Evolutionary conservation across 352 stramenopile species (phyloP), one percentile per base, ranked within the genome.

Genomic region (Pythium chondricola): DNA sequence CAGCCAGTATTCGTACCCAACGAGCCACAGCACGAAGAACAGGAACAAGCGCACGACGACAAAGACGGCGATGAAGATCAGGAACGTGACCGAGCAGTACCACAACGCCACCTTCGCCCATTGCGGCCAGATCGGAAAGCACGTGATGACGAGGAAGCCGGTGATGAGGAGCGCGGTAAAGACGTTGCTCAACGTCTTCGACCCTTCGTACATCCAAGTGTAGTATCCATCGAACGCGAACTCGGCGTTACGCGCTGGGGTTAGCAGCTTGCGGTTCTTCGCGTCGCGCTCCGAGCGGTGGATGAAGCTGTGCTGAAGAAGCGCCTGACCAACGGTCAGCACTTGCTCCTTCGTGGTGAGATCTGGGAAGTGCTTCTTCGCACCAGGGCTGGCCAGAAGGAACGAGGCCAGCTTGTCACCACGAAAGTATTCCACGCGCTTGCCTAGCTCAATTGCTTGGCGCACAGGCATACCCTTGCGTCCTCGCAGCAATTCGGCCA

Each of bases 101-200:
- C 97, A 99, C 21, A 99, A 81, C 59, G 96, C 78, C 9, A 96
- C 87, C 81, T 98, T 98, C 45, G 98, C 78, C 72, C 97, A 98
- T 58, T 97, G 93, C 33, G 97, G 97, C 97, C 97, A 99, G 60
- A 99, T 99, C 10, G 96, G 96, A 67, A 99, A 99, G 76, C 96
- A 99, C 48, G 95, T 98, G 56, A 98, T 97, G 43, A 88, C 88
- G 33, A 99, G 70, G 63, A 99, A 98, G 40, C 93, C 93, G 41
- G 98, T 83, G 69, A 99, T 98, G 52, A 99, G 75, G 50, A 95
- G 63, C 42, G 85, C 93, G 46, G 96, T 99, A 73, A 99, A 88
- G 16, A 99, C 73, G 75, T 99, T 97, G 61, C 93, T 93, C 56
- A 98, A 75, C 43, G 95, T 98, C 80, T 98, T 98, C 32, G 97